Evolutionary conservation across 176 grass and related monocot genomes (phyloP).

Genomic region (Microstegium vimineum): DNA sequence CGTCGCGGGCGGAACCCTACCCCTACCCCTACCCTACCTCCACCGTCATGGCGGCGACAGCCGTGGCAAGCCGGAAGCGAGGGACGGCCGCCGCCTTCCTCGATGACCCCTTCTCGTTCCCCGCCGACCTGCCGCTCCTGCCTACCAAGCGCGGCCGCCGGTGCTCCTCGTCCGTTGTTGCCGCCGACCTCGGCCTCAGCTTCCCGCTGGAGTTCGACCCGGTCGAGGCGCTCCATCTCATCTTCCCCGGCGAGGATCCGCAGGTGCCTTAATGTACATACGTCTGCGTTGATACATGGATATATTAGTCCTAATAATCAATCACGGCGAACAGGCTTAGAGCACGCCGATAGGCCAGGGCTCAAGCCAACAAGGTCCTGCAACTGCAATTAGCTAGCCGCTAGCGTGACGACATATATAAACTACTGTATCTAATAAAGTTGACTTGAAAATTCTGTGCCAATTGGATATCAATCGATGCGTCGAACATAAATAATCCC

Average conservation of each 20-base stretch:
- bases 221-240: slow-evolving; percentile 28
- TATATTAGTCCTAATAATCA: background rate
- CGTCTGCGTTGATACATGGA: background rate
- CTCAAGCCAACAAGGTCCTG: background rate
- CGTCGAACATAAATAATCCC: background rate
- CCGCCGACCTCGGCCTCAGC: slow-evolving; percentile 22
- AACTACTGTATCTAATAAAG: background rate
- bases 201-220: slow-evolving; percentile 31
- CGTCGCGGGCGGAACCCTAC: background rate
- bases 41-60: background rate
- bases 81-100: background rate
- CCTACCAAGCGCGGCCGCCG: slow-evolving; percentile 27
- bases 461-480: background rate
- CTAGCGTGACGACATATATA: background rate
- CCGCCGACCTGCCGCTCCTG: background rate
- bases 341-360: background rate
- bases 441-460: background rate
- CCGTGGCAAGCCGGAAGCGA: slow-evolving; percentile 24
- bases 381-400: background rate
- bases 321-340: background rate
- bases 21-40: background rate
- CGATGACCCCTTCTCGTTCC: background rate
- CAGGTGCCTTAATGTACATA: background rate
- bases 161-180: background rate
- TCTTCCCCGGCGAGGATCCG: slow-evolving; percentile 34